A percentile compares a stretch with the other conserved stretches of the same genome.
phyloP scores from a whole-genome alignment of 208 protist species.

The Leishmania amazonensis region DNA sequence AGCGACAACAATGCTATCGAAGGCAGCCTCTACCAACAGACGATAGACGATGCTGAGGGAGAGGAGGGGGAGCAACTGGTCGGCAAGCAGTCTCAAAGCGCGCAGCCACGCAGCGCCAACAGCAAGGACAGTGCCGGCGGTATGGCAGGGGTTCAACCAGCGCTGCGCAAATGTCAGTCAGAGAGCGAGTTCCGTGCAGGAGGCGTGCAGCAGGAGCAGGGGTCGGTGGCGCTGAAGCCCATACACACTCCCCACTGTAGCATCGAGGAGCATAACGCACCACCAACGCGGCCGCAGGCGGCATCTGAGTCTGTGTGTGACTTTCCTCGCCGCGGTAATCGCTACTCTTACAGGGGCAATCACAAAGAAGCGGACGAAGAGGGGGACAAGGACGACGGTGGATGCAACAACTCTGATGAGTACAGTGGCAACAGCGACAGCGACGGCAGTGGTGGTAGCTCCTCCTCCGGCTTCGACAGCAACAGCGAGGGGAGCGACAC shows the following conservation, averaged over 20 bases:
- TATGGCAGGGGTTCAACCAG: too few species aligned
- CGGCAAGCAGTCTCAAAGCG: neutral
- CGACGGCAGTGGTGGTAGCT: neutral
- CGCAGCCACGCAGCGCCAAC: neutral
- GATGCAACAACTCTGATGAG: slow-evolving; percentile 1
- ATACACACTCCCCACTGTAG: neutral
- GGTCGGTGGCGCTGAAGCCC: neutral
- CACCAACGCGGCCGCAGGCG: neutral
- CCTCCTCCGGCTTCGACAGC: slow-evolving; percentile 3
- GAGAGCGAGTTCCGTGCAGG: neutral
- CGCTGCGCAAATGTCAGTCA: neutral
- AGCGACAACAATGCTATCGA: neutral
- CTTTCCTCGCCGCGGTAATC: neutral
- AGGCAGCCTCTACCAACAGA: neutral
- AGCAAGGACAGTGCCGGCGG: neutral
- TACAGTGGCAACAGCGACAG: slow-evolving; percentile 11
- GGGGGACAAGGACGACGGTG: slow-evolving; percentile 11
- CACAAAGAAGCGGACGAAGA: neutral
- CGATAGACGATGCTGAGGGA: neutral
- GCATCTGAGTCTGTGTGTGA: neutral
- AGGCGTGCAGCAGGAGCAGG: neutral
- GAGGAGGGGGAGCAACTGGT: neutral
- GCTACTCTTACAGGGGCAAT: slow-evolving; percentile 12
- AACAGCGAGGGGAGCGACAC: slow-evolving; percentile 1
- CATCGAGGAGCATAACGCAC: neutral